Evolutionary conservation across 192 early-diverging fungal species (phyloP).

Genomic region (Cetraspora pellucida): DNA sequence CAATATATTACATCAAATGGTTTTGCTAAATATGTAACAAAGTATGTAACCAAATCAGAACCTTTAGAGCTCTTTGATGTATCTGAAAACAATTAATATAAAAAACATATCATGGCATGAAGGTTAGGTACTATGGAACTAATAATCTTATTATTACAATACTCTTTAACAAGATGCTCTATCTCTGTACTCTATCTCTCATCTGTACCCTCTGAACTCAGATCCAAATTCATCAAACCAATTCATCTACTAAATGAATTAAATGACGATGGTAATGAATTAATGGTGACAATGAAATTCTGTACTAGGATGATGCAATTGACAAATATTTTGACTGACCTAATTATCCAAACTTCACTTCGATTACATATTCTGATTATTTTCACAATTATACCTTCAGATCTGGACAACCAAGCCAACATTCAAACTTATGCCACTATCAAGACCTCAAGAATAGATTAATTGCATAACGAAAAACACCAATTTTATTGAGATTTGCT

Average conservation of each 20-base stretch:
- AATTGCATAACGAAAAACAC: no score
- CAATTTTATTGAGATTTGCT: no score
- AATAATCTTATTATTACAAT: not conserved
- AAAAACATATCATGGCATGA: not conserved
- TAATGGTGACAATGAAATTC: not conserved
- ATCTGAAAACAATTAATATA: not conserved
- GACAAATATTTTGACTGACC: slow-evolving; percentile 9
- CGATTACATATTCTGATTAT: no score
- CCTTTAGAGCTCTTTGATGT: not conserved
- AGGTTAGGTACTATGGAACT: slow-evolving; percentile 10
- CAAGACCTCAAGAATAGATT: no score
- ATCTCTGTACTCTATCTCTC: no score
- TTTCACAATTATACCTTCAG: no score
- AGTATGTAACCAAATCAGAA: slow-evolving; percentile 6
- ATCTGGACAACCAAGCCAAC: no score
- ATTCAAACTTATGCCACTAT: no score
- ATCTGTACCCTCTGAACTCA: not conserved
- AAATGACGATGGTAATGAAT: no score
- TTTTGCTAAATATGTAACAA: not conserved
- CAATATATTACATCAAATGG: slow-evolving; percentile 11
- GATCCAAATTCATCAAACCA: not conserved
- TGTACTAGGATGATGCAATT: not conserved
- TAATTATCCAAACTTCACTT: not conserved
- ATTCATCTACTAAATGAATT: not conserved
- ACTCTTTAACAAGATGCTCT: no score